Conservation (phyloP, 257 asterid genomes). For the Handroanthus guayacan region DNA sequence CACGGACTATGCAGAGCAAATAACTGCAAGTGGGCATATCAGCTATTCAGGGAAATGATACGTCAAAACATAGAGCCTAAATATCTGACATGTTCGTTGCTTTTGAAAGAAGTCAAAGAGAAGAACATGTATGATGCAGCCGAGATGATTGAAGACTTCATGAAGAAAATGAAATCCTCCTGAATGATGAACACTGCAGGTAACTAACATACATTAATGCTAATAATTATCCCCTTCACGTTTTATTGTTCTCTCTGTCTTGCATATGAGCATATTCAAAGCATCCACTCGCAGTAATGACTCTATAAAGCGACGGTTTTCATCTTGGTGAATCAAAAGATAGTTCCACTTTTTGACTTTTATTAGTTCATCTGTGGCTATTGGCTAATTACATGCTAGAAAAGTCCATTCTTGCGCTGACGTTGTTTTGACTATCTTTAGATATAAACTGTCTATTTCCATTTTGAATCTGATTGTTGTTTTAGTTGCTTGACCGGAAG, state of each 20-base stretch:
- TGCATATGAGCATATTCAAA: not conserved
- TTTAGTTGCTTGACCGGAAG: too few relatives aligned
- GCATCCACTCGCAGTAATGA: too few relatives aligned
- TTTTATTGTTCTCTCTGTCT: constrained; percentile 10
- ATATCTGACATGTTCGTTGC: constrained; percentile 73
- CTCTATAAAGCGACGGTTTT: not conserved
- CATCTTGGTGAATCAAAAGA: not conserved
- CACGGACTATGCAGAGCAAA: constrained; percentile 79
- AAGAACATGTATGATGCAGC: constrained; percentile 71
- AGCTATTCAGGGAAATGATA: constrained; percentile 67
- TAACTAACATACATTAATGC: not conserved
- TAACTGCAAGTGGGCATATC: constrained; percentile 65
- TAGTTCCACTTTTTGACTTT: too few relatives aligned
- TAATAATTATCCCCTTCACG: not conserved
- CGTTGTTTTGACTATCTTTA: too few relatives aligned
- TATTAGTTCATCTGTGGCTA: too few relatives aligned
- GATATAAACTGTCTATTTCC: too few relatives aligned
- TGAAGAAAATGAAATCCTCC: constrained; percentile 70
- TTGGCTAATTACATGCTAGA: too few relatives aligned
- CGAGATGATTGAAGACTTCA: constrained; percentile 55
- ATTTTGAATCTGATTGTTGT: too few relatives aligned
- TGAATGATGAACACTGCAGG: constrained; percentile 40
- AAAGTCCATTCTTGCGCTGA: too few relatives aligned
- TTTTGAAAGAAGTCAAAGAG: constrained; percentile 61
- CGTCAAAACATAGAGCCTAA: constrained; percentile 74